Conservation (phyloP, 257 asterid genomes). For the Hygrophila difformis region DNA sequence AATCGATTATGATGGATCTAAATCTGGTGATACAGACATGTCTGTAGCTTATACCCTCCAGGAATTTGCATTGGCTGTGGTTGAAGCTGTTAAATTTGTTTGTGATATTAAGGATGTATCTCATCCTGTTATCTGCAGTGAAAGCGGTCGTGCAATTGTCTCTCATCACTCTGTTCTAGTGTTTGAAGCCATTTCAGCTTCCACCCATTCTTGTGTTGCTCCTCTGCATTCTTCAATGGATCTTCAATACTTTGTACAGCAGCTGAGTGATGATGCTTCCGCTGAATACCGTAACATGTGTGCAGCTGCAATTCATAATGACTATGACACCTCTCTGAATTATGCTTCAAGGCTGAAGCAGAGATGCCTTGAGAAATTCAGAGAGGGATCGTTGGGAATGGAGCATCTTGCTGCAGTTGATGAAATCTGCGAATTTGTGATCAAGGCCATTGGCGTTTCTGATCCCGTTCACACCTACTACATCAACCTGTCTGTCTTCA, state of each 20-base stretch:
- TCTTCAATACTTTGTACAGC: conserved; percentile 45
- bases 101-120: conserved; percentile 60
- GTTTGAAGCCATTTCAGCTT: conserved; percentile 73
- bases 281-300: conserved; percentile 50
- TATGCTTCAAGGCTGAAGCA: conserved; percentile 80
- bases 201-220: too few relatives aligned
- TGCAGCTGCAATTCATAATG: conserved; percentile 59
- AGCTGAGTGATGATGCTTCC: conserved; percentile 46
- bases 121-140: conserved; percentile 86
- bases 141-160: too few relatives aligned
- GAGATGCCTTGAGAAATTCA: conserved; percentile 76
- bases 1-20: conserved; percentile 91
- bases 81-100: conserved; percentile 46
- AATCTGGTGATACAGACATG: conserved; percentile 63
- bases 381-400: conserved; percentile 64
- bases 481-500: conserved; percentile 72
- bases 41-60: conserved; percentile 65
- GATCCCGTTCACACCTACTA: conserved; percentile 66
- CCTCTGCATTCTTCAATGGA: conserved; percentile 32
- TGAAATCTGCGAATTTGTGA: conserved; percentile 59
- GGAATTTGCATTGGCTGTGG: conserved; percentile 83
- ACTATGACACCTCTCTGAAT: conserved; percentile 44
- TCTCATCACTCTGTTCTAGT: conserved; percentile 86
- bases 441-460: conserved; percentile 54
- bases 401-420: conserved; percentile 84